Percentiles rank a stretch among this genome's conserved stretches.
Evolutionary conservation across 495 filamentous ascomycete species (phyloP).

Genomic region (Penicillium dipodomyicola): DNA sequence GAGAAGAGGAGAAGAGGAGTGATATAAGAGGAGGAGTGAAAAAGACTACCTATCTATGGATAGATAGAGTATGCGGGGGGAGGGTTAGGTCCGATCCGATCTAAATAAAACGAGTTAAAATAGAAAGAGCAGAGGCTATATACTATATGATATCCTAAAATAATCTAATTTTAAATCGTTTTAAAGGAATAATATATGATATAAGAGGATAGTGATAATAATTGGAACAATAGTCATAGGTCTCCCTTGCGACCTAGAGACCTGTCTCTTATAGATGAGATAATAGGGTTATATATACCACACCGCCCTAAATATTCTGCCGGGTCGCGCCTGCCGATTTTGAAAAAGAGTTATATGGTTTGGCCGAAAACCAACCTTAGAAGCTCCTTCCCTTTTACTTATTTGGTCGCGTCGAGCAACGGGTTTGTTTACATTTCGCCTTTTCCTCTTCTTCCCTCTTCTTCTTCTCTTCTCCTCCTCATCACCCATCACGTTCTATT

Average conservation of each 20-base stretch:
- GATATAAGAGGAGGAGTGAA: no score
- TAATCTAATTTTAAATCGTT: no score
- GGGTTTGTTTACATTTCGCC: slow-evolving; percentile 3
- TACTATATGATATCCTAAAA: neutral
- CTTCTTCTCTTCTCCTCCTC: neutral
- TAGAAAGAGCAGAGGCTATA: neutral
- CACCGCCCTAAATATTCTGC: slow-evolving; percentile 11
- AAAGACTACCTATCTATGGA: no score
- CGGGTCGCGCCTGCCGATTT: slow-evolving; percentile 3
- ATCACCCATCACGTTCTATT: neutral
- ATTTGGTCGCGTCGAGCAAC: neutral
- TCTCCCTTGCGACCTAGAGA: no score
- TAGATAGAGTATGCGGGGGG: neutral
- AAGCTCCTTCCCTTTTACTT: slow-evolving; percentile 7
- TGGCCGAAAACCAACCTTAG: slow-evolving; percentile 2
- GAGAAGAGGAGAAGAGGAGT: neutral
- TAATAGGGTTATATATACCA: neutral
- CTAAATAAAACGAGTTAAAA: neutral
- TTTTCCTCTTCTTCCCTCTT: neutral
- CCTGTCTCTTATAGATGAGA: no score
- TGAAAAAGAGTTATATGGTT: slow-evolving; percentile 9
- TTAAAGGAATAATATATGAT: neutral
- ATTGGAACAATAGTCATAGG: neutral
- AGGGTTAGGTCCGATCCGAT: neutral
- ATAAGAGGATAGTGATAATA: neutral